A percentile compares a stretch with the other conserved stretches of the same genome.
Conservation (phyloP, 192 early-diverging fungal genomes). For the Funneliformis geosporum region DNA sequence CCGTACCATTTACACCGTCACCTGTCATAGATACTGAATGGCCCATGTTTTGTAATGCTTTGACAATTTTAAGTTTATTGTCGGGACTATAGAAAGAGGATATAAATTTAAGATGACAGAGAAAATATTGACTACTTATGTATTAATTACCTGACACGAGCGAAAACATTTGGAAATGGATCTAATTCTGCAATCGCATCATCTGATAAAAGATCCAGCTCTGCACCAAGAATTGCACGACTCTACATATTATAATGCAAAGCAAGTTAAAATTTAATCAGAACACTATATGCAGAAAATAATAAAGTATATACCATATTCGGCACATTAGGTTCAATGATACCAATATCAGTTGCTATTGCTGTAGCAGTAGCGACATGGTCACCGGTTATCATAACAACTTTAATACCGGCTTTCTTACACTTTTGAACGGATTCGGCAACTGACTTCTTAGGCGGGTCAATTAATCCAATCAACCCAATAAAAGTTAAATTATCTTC, state of each 20-base stretch:
- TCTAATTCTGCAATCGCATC: conserved; percentile 76
- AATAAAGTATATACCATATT: conserved; percentile 38
- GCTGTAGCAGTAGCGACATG: conserved; percentile 91
- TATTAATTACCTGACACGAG: conserved; percentile 68
- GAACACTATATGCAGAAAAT: neutral
- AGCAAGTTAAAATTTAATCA: conserved; percentile 12
- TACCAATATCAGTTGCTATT: conserved; percentile 88
- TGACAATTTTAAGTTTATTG: conserved; percentile 95
- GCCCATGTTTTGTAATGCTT: conserved; percentile 78
- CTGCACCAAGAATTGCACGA: conserved; percentile 84
- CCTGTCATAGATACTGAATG: conserved; percentile 91
- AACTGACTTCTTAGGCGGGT: conserved; percentile 87
- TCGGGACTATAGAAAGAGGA: conserved; percentile 61
- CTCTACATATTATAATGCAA: conserved; percentile 38
- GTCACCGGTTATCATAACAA: conserved; percentile 98
- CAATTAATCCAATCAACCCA: conserved; percentile 90
- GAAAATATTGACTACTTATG: neutral
- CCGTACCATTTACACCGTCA: conserved; percentile 90
- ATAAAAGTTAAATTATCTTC: conserved; percentile 81
- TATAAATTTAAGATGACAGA: neutral
- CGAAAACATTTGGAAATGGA: conserved; percentile 96
- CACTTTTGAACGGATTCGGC: conserved; percentile 79
- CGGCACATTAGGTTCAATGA: conserved; percentile 63
- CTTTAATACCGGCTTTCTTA: conserved; percentile 90
- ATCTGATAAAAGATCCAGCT: conserved; percentile 90